Evolutionary conservation across 2,329 filamentous ascomycete species (phyloP).

Genomic region (Alternaria dauci): DNA sequence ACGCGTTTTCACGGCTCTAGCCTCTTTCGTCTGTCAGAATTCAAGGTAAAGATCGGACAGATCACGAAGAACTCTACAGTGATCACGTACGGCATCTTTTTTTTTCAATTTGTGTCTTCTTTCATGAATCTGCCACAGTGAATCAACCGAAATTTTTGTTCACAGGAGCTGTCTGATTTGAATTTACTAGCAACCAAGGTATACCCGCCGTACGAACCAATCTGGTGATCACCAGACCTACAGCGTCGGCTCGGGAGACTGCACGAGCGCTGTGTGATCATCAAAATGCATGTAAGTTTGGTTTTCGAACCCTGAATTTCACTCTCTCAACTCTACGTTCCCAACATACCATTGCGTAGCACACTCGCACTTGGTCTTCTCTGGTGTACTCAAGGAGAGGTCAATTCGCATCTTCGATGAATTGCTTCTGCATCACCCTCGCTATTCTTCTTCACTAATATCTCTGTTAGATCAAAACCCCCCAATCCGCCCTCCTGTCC

Average conservation of each 20-base stretch:
- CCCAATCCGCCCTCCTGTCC: conserved; percentile 73
- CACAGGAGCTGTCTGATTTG: not conserved
- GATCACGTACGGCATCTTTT: not conserved
- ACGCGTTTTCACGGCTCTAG: not conserved
- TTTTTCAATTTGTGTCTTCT: not conserved
- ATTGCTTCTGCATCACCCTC: not conserved
- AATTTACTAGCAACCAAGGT: not conserved
- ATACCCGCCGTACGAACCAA: not conserved
- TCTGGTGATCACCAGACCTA: not conserved
- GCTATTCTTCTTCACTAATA: not conserved
- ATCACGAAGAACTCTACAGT: not conserved
- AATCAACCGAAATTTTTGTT: not conserved
- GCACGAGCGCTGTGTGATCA: not conserved
- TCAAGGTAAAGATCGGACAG: not conserved
- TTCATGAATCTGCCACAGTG: not conserved
- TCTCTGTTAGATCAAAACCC: conserved; percentile 68
- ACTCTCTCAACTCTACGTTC: too few relatives aligned
- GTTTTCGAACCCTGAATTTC: not conserved
- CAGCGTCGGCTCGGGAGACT: not conserved
- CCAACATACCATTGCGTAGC: not conserved
- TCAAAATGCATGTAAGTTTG: not conserved
- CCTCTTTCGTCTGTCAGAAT: not conserved
- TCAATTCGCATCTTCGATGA: too few relatives aligned
- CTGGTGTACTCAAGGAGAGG: too few relatives aligned
- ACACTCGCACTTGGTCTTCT: not conserved